Conservation (phyloP, 768 basidiomycete genomes). For the Lactarius hatsudake region DNA sequence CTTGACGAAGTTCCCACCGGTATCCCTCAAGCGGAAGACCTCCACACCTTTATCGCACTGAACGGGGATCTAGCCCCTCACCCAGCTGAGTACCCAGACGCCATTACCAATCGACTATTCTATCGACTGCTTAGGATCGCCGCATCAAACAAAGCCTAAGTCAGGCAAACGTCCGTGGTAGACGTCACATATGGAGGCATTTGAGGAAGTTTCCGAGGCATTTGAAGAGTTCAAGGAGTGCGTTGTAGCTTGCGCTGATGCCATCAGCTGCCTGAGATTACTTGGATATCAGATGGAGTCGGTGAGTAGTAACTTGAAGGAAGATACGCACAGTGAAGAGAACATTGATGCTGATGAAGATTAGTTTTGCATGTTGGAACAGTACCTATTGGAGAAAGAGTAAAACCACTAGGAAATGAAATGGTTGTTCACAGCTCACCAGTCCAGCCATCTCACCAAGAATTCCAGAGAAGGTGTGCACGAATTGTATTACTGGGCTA, state of each 20-base stretch:
- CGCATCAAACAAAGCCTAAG: too few species aligned
- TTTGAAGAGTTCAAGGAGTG: slow-evolving; percentile 13
- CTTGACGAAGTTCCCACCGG: too few species aligned
- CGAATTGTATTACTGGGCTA: neutral
- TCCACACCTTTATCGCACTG: too few species aligned
- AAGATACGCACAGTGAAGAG: slow-evolving; percentile 1
- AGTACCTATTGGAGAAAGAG: neutral
- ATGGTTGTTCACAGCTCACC: neutral
- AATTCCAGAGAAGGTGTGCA: neutral
- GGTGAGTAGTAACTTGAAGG: neutral
- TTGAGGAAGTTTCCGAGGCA: slow-evolving; percentile 5
- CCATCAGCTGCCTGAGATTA: neutral
- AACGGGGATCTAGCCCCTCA: too few species aligned
- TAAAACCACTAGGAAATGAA: neutral
- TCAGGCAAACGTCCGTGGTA: too few species aligned
- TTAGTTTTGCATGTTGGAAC: neutral
- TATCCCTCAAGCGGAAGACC: too few species aligned
- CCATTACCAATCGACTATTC: too few species aligned
- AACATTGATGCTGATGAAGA: neutral
- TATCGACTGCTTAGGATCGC: too few species aligned
- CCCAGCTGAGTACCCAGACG: too few species aligned
- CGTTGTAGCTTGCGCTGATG: slow-evolving; percentile 14
- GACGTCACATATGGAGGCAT: too few species aligned
- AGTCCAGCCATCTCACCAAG: neutral
- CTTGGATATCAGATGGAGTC: neutral